Conservation (phyloP, 768 basidiomycete genomes). For the Russula sp. region DNA sequence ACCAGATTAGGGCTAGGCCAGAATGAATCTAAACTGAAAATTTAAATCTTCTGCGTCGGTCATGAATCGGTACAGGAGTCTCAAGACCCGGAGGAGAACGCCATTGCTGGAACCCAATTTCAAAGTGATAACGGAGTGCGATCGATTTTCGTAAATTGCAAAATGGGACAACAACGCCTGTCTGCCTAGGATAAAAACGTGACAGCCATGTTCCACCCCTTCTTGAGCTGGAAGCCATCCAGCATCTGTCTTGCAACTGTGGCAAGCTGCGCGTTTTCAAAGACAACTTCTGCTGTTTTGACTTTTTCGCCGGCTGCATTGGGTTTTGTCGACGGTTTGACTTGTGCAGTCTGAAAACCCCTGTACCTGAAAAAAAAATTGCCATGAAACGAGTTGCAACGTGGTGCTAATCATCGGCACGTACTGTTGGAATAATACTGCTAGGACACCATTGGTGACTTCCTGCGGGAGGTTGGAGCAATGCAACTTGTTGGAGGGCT, state of each 20-base stretch:
- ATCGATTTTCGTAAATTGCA: constrained; percentile 3
- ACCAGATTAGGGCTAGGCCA: constrained; percentile 15
- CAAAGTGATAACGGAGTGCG: neutral
- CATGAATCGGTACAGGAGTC: neutral
- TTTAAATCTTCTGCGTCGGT: neutral
- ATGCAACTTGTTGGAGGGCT: constrained; percentile 40
- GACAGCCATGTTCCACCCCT: constrained; percentile 79
- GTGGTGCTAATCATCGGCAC: constrained; percentile 32
- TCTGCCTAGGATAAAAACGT: constrained; percentile 46
- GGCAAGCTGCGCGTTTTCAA: constrained; percentile 70
- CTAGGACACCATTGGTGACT: constrained; percentile 80
- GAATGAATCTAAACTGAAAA: neutral
- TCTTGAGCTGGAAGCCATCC: constrained; percentile 83
- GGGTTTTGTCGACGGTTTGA: constrained; percentile 63
- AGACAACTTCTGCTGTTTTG: constrained; percentile 78
- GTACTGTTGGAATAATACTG: constrained; percentile 88
- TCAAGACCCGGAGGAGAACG: neutral
- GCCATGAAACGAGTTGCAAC: neutral
- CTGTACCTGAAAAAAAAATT: constrained; percentile 54
- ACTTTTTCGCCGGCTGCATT: constrained; percentile 57
- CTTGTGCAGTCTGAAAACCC: constrained; percentile 69
- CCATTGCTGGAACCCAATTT: neutral
- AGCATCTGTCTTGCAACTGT: constrained; percentile 73
- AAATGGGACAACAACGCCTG: constrained; percentile 12
- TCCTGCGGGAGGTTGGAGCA: constrained; percentile 89